These are phyloP conservation scores for Hebeloma cylindrosporum DNA, from an alignment of 768 basidiomycete species.

Conservation along the genomic window DNA sequence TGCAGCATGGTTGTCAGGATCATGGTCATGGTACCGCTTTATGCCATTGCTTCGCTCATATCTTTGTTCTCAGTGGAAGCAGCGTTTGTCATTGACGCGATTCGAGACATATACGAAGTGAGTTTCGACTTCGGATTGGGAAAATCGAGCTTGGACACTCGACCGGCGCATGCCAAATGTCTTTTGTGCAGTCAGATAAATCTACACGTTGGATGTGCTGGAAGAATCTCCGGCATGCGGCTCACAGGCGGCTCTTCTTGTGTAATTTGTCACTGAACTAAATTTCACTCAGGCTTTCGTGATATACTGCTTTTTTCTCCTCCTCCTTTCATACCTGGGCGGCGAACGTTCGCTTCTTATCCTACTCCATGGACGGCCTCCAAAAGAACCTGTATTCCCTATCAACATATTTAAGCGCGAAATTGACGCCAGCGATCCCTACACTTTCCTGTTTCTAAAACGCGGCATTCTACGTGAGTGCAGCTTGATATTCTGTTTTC, in stretches of 20 bases:
- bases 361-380: conserved; percentile 85
- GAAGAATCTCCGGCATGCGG: neutral
- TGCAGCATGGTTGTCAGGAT: conserved; percentile 88
- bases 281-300: conserved; percentile 75
- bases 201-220: neutral
- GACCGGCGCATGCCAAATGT: neutral
- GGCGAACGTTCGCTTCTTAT: conserved; percentile 94
- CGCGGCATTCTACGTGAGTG: conserved; percentile 87
- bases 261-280: neutral
- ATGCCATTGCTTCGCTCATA: conserved; percentile 87
- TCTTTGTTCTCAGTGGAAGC: conserved; percentile 92
- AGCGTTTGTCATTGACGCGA: conserved; percentile 93
- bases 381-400: conserved; percentile 86
- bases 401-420: conserved; percentile 79
- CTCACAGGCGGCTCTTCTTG: neutral
- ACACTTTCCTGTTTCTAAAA: conserved; percentile 91
- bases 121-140: no score
- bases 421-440: conserved; percentile 93
- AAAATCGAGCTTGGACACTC: no score
- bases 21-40: conserved; percentile 96
- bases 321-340: conserved; percentile 82
- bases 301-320: conserved; percentile 89
- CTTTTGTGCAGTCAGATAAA: neutral
- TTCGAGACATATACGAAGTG: conserved; percentile 96
- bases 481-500: neutral